Percentiles rank a stretch among this genome's conserved stretches.
phyloP scores from a whole-genome alignment of 148 eudicot species.

The Heliamphora exappendiculata region DNA sequence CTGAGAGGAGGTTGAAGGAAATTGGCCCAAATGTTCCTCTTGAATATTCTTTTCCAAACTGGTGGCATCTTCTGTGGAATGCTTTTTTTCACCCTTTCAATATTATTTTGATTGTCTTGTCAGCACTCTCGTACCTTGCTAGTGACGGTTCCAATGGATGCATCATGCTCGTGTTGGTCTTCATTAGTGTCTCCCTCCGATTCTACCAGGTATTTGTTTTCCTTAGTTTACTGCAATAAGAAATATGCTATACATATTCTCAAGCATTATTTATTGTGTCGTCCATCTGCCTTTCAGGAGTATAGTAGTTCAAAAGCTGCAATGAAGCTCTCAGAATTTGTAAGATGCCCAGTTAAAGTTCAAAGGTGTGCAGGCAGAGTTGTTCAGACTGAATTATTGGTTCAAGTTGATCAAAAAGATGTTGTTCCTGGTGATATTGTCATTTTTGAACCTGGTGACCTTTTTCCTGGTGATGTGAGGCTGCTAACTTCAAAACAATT shows the following conservation, averaged over 20 bases:
- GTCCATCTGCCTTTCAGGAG: slow-evolving; percentile 23
- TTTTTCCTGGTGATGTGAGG: slow-evolving; percentile 50
- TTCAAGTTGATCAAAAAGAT: slow-evolving; percentile 46
- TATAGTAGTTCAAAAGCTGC: slow-evolving; percentile 49
- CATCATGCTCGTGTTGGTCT: slow-evolving; percentile 43
- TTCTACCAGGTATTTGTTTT: slow-evolving; percentile 34
- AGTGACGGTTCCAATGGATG: slow-evolving; percentile 36
- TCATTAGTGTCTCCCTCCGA: slow-evolving; percentile 46
- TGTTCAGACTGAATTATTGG: slow-evolving; percentile 33
- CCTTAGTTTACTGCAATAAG: background rate
- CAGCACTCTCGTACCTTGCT: slow-evolving; percentile 37
- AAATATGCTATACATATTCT: background rate
- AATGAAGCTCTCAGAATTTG: slow-evolving; percentile 40
- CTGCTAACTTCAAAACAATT: slow-evolving; percentile 38
- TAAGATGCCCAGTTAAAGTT: slow-evolving; percentile 43
- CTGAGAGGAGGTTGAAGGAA: slow-evolving; percentile 38
- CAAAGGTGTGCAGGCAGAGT: slow-evolving; percentile 49
- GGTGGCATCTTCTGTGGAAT: slow-evolving; percentile 48
- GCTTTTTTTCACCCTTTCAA: slow-evolving; percentile 56
- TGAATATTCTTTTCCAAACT: slow-evolving; percentile 36
- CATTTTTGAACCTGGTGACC: slow-evolving; percentile 43
- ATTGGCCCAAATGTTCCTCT: slow-evolving; percentile 43
- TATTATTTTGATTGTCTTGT: slow-evolving; percentile 39
- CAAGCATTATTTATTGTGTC: background rate
- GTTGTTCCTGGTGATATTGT: slow-evolving; percentile 45